Percentiles rank a stretch among this genome's conserved stretches.
Conservation (phyloP, 148 eudicot genomes). For the Amaranthus palmeri region DNA sequence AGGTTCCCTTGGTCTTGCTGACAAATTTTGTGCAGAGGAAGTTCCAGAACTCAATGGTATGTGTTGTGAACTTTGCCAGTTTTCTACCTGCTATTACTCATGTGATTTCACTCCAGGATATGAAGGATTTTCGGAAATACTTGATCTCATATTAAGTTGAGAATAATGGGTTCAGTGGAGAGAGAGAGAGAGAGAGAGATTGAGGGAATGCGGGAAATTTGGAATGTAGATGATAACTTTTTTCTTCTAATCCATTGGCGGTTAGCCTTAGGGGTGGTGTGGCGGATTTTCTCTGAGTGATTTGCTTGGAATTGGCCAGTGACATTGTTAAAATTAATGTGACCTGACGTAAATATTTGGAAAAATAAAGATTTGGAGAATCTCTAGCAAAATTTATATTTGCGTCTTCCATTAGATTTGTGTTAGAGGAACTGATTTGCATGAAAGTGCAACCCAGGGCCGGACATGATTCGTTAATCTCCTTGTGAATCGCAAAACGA, state of each 20-base stretch:
- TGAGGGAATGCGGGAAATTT: not conserved
- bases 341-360: no score
- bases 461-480: no score
- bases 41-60: conserved; percentile 84
- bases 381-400: no score
- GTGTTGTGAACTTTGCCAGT: not conserved
- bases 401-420: no score
- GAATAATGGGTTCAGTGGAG: not conserved
- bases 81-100: not conserved
- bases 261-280: no score
- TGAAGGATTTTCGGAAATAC: not conserved
- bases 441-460: no score
- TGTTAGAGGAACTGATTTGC: no score
- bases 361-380: no score
- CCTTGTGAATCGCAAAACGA: no score
- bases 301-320: no score
- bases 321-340: no score
- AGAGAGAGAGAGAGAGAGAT: not conserved
- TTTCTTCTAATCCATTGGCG: not conserved
- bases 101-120: not conserved
- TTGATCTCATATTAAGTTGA: not conserved
- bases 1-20: conserved; percentile 81
- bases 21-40: conserved; percentile 74
- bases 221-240: not conserved
- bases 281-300: no score